A percentile compares a stretch with the other conserved stretches of the same genome.
Evolutionary conservation across 805 yeast species (phyloP).

Genomic region (Jamesozyma gamospora): DNA sequence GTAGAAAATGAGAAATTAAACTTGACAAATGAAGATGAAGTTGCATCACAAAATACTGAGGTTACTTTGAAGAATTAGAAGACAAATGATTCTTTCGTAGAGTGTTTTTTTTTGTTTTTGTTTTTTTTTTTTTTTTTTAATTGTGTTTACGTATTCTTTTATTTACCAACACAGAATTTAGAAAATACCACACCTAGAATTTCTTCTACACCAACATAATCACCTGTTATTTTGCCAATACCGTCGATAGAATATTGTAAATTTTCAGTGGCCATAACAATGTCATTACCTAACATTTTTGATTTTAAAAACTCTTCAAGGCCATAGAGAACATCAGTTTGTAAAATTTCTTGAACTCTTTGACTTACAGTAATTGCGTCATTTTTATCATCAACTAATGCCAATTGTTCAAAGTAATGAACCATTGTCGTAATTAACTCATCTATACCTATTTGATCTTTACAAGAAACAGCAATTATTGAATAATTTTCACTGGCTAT

Average conservation of each 20-base stretch:
- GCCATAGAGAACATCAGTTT: constrained; percentile 68
- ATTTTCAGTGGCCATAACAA: constrained; percentile 73
- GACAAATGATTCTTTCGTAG: too few species aligned
- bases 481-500: constrained; percentile 13
- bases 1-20: background rate
- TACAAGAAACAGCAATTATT: constrained; percentile 50
- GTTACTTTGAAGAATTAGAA: too few species aligned
- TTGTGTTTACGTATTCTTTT: too few species aligned
- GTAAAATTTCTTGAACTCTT: constrained; percentile 64
- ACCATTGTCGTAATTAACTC: constrained; percentile 37
- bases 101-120: too few species aligned
- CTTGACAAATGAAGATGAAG: too few species aligned
- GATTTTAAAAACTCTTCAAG: constrained; percentile 50
- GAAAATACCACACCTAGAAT: too few species aligned
- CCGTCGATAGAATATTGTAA: constrained; percentile 69
- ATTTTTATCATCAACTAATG: constrained; percentile 37
- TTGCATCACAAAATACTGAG: too few species aligned
- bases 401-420: constrained; percentile 36
- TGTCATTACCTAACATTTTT: constrained; percentile 45
- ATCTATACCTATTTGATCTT: constrained; percentile 44
- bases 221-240: constrained; percentile 87
- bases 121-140: too few species aligned
- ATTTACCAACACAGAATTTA: too few species aligned
- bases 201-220: constrained; percentile 80
- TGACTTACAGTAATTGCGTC: constrained; percentile 67